Conservation (phyloP, 2,329 filamentous ascomycete species). For the Sclerotinia trifoliorum region DNA sequence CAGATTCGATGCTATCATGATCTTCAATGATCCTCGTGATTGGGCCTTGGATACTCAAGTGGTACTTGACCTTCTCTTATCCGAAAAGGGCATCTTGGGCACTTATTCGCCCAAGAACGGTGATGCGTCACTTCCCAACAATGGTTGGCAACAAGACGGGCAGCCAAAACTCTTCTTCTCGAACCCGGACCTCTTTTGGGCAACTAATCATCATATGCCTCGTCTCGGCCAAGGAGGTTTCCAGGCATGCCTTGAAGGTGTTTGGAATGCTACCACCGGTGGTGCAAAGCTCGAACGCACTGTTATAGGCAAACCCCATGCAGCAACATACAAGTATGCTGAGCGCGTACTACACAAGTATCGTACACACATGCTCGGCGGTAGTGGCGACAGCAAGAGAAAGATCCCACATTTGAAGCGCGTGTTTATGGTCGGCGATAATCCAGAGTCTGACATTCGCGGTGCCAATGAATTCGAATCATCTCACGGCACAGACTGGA, state of each 20-base stretch:
- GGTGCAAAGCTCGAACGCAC: constrained; percentile 59
- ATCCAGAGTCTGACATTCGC: constrained; percentile 83
- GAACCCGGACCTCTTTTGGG: constrained; percentile 89
- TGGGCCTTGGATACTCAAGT: constrained; percentile 90
- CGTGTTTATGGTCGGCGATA: constrained; percentile 95
- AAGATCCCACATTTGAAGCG: constrained; percentile 54
- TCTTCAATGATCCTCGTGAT: constrained; percentile 94
- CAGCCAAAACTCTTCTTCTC: constrained; percentile 84
- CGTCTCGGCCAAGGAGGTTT: constrained; percentile 92
- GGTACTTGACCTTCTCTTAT: constrained; percentile 79
- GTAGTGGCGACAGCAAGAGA: constrained; percentile 27
- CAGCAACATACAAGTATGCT: constrained; percentile 78
- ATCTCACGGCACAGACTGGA: constrained; percentile 68
- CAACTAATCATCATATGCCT: constrained; percentile 77
- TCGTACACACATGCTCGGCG: constrained; percentile 41
- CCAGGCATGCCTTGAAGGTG: constrained; percentile 73
- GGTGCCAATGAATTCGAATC: constrained; percentile 78
- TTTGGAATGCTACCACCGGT: constrained; percentile 72
- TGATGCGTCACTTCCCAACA: constrained; percentile 60
- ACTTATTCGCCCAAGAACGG: constrained; percentile 76
- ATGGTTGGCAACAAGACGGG: constrained; percentile 77
- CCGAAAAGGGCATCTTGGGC: constrained; percentile 73
- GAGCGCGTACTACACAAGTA: constrained; percentile 68
- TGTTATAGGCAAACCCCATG: constrained; percentile 80
- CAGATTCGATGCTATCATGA: constrained; percentile 85